Percentiles rank a stretch among this genome's conserved stretches.
Evolutionary conservation across 2,329 filamentous ascomycete species (phyloP).

Genomic region (Lachnellula occidentalis): DNA sequence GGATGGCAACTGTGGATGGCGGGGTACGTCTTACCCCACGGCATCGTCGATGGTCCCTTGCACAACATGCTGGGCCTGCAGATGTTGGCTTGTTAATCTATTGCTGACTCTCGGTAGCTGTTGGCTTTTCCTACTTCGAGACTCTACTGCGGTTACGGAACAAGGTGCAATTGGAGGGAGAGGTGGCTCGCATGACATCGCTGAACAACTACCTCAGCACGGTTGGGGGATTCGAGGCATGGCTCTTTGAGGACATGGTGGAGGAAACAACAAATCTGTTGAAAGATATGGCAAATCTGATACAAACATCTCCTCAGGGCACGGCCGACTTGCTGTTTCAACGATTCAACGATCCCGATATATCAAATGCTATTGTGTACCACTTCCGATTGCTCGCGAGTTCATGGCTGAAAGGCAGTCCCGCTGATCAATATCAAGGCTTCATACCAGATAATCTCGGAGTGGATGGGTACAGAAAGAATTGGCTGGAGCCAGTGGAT

Average conservation of each 20-base stretch:
- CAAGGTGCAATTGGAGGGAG: slow-evolving; percentile 58
- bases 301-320: slow-evolving; percentile 38
- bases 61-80: slow-evolving; percentile 1
- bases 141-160: slow-evolving; percentile 66
- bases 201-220: slow-evolving; percentile 66
- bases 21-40: slow-evolving; percentile 60
- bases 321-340: slow-evolving; percentile 49
- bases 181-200: slow-evolving; percentile 65
- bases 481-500: slow-evolving; percentile 66
- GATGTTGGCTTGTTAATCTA: slow-evolving; percentile 8
- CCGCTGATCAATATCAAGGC: slow-evolving; percentile 56
- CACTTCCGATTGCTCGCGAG: slow-evolving; percentile 78
- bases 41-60: slow-evolving; percentile 9
- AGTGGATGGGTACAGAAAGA: slow-evolving; percentile 63
- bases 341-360: slow-evolving; percentile 69
- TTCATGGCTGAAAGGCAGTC: slow-evolving; percentile 75
- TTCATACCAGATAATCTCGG: slow-evolving; percentile 59
- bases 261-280: slow-evolving; percentile 69
- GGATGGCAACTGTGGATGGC: slow-evolving; percentile 95
- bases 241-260: slow-evolving; percentile 77
- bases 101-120: slow-evolving; percentile 50
- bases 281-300: slow-evolving; percentile 52
- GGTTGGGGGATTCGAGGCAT: slow-evolving; percentile 64
- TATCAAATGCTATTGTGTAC: slow-evolving; percentile 75
- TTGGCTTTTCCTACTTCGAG: slow-evolving; percentile 92